phyloP scores from a whole-genome alignment of 2,329 filamentous ascomycete genomes.

The Aspergillus amoenus region DNA sequence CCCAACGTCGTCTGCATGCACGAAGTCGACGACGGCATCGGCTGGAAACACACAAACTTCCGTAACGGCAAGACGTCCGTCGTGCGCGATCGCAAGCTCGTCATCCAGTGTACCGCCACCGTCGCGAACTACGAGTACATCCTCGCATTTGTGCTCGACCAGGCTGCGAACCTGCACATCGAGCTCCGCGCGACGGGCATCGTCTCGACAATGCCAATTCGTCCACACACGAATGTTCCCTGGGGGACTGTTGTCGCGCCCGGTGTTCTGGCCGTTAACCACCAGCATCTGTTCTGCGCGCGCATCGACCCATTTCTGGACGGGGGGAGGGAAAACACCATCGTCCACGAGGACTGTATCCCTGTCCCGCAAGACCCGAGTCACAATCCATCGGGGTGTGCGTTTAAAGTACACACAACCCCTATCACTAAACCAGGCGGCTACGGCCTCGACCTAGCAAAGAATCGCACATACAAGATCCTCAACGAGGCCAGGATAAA shows the following conservation, averaged over 20 bases:
- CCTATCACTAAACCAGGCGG: constrained; percentile 39
- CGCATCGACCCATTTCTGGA: constrained; percentile 63
- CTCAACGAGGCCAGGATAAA: constrained; percentile 50
- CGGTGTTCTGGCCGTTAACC: constrained; percentile 66
- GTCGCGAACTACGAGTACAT: constrained; percentile 75
- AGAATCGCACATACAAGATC: constrained; percentile 53
- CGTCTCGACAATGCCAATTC: constrained; percentile 59
- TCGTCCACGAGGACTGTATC: constrained; percentile 58
- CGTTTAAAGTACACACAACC: constrained; percentile 48
- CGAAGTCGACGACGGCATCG: constrained; percentile 69
- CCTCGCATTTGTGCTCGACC: constrained; percentile 70
- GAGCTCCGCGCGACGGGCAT: constrained; percentile 71
- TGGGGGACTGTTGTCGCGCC: constrained; percentile 70
- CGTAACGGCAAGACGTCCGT: constrained; percentile 63
- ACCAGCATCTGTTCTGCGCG: constrained; percentile 75
- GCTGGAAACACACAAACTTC: constrained; percentile 74
- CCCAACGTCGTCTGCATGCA: constrained; percentile 69
- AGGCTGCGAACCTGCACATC: constrained; percentile 66
- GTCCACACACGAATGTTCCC: constrained; percentile 62
- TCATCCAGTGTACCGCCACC: constrained; percentile 69
- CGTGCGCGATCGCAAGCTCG: constrained; percentile 64
- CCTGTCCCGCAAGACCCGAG: constrained; percentile 56
- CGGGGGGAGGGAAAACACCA: constrained; percentile 51
- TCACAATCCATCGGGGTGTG: constrained; percentile 55
- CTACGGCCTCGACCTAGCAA: constrained; percentile 43